Base-by-base conservation (phyloP, 2,329 filamentous ascomycete genomes). In the Byssoonygena ceratinophila region DNA sequence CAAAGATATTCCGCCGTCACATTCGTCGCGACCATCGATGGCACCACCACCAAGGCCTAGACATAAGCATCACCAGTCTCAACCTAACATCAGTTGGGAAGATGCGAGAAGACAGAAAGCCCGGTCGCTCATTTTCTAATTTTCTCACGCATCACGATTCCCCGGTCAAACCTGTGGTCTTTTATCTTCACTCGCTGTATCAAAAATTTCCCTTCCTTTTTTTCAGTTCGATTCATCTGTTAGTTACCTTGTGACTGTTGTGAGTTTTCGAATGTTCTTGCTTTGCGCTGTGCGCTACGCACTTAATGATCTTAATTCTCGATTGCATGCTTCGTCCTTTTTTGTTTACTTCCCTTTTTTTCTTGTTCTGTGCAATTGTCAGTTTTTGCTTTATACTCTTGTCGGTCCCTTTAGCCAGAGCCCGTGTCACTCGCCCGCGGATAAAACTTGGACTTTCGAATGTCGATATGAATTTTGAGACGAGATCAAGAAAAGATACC, bases 11-110 rank as follows among this genome's bases (percentile, higher is more conserved):
- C 58, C 61, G 27, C 59, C 60, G 34, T 52, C 61, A 25, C 60
- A 58, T 59, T 58, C 62, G 54, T 62, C 60, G 58, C 61, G 62
- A 51, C 62, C 66, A 52, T 59, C 59, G 39, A 57, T 52, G n/a
- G 55, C 65, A 18, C 58, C 60, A 12, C 63, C 63, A 36, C 40
- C 56, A 23, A 55, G 44, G n/a, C 63, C 68, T 20, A 59, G 66
- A 51, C 69, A 71, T 57, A 68, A 69, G 49, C 66, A 71, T 57
- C 67, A 67, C 4, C 59, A 64, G 44, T 71, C 69, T 11, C 67
- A 71, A 52, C 68, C 69, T 4, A 68, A 69, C 51, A 59, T 64
- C 45, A 61, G 64, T 9, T 48, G 39, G 23, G 49, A 49, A n/a
- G 55, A 71, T 32, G 62, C 65, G 53, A 65, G 69, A 32, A 66